These are phyloP conservation scores for Paraconiothyrium sp. DNA, from an alignment of 2,329 filamentous ascomycete species.

Conservation along the genomic window DNA sequence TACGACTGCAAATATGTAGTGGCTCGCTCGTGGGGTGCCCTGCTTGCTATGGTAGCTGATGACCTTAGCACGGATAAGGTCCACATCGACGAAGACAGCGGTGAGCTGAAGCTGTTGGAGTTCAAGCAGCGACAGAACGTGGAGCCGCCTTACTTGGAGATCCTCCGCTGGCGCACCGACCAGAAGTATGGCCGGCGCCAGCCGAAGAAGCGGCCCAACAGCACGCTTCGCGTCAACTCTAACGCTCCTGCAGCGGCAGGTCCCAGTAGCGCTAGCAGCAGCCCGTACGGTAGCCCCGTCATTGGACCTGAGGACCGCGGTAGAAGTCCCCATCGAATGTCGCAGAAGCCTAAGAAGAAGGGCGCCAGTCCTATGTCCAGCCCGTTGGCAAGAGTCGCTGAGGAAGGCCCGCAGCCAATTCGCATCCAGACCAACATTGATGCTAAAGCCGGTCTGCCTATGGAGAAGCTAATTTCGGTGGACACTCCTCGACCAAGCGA, in stretches of 20 bases:
- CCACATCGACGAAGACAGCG: slow-evolving; percentile 89
- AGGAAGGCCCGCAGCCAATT: slow-evolving; percentile 64
- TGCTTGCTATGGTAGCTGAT: slow-evolving; percentile 87
- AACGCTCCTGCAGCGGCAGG: slow-evolving; percentile 55
- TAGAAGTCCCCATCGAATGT: slow-evolving; percentile 74
- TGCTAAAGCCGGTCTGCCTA: slow-evolving; percentile 33
- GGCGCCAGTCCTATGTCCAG: slow-evolving; percentile 74
- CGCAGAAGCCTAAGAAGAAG: slow-evolving; percentile 62
- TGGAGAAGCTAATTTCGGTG: slow-evolving; percentile 55
- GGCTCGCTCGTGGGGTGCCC: slow-evolving; percentile 87
- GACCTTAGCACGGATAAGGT: slow-evolving; percentile 92
- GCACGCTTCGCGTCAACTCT: slow-evolving; percentile 64
- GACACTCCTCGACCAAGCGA: slow-evolving; percentile 53
- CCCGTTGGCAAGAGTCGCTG: slow-evolving; percentile 77
- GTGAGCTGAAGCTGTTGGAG: slow-evolving; percentile 90
- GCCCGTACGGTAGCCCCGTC: slow-evolving; percentile 72
- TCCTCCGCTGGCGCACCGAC: slow-evolving; percentile 92
- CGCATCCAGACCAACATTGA: slow-evolving; percentile 49
- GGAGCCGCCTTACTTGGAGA: slow-evolving; percentile 93
- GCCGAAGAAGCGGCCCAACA: slow-evolving; percentile 58
- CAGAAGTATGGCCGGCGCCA: slow-evolving; percentile 83
- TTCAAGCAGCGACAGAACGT: slow-evolving; percentile 87
- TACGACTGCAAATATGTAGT: slow-evolving; percentile 99
- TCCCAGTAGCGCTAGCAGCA: slow-evolving; percentile 59
- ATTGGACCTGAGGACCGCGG: slow-evolving; percentile 69